Evolutionary conservation across 2,329 filamentous ascomycete species (phyloP).

Genomic region (Sordariomycetes sp.): DNA sequence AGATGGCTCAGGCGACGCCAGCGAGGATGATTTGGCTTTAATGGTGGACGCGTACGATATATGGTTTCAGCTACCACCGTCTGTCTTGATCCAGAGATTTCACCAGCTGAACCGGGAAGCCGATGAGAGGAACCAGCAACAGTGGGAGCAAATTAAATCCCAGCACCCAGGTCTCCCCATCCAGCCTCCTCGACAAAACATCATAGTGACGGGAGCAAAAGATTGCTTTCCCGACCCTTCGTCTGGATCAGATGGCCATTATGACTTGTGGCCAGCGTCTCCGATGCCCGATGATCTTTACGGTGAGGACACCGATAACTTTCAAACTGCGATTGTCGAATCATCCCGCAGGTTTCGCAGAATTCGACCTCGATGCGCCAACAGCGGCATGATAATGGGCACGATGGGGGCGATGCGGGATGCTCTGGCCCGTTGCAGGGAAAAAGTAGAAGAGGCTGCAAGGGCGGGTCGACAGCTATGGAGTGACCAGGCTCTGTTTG

Average conservation of each 20-base stretch:
- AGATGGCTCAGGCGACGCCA: conserved; percentile 7
- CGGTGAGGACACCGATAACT: conserved; percentile 19
- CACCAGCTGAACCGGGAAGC: conserved; percentile 23
- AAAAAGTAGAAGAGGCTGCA: conserved; percentile 17
- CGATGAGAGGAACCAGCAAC: conserved; percentile 13
- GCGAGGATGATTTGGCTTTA: conserved; percentile 21
- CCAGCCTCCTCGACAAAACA: conserved; percentile 17
- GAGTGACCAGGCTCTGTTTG: conserved; percentile 27
- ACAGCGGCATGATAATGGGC: conserved; percentile 25
- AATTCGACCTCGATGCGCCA: conserved; percentile 22
- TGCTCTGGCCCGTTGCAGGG: conserved; percentile 14
- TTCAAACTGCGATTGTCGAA: conserved; percentile 16
- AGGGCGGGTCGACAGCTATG: conserved; percentile 22
- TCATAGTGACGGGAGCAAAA: conserved; percentile 23
- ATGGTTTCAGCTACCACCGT: conserved; percentile 29
- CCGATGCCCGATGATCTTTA: conserved; percentile 23
- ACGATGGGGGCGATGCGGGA: conserved; percentile 17
- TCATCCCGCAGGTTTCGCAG: conserved; percentile 21
- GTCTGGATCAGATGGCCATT: conserved; percentile 24
- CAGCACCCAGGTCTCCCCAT: conserved; percentile 15
- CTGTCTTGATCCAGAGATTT: conserved; percentile 24
- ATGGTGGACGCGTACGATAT: conserved; percentile 28
- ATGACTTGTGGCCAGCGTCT: conserved; percentile 25
- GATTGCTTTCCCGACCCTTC: conserved; percentile 21
- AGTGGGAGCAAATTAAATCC: conserved; percentile 11